Base-by-base conservation (phyloP, 169 alveolate species). In the Cryptosporidium sp. region DNA sequence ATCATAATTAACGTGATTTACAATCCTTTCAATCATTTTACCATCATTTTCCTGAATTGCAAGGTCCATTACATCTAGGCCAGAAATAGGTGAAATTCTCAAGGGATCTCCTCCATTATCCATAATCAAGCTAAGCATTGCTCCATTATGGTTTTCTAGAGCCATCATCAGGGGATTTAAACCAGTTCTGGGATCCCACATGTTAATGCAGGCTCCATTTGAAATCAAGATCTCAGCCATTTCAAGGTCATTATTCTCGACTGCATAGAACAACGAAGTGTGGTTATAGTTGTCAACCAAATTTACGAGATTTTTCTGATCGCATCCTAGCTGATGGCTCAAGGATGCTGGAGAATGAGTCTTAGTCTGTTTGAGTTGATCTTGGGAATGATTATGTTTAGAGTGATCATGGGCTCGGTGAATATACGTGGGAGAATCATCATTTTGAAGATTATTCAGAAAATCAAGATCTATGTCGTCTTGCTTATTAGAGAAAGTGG, bases 151-250 rank as follows among this genome's bases (percentile, higher is more conserved):
- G 35, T 80, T 80, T n/a, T 67, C 67, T 29, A 80, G 16, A 16
- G 89, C 89, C 33, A 80, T 29, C 89, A 80, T 80, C 5, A 80
- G 52, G 2, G 89, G 80, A 26, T 45, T 80, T 18, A 18, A 41
- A 26, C 89, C 89, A 5, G 80, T 80, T 23, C 89, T 59, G 16
- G 89, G 89, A 65, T 80, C 89, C 73, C 89, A 80, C 67, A 65
- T 80, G 29, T 80, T 80, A 21, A 80, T 31, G 45, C 75, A 80
- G 16, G 89, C 73, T 23, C 89, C 89, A 23, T 62, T 41, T 7
- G 39, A 26, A 8, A 80, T 62, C 14, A 80, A 37, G 41, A 80
- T 80, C 33, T 50, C 43, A 23, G 75, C 89, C 89, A 80, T 80
- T 41, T 80, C 75, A n/a, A 80, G 55, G 23, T 80, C 89, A 39